Evolutionary conservation across 805 yeast species (phyloP), one percentile per base, ranked within the genome.

Genomic region (Candida insectalens): DNA sequence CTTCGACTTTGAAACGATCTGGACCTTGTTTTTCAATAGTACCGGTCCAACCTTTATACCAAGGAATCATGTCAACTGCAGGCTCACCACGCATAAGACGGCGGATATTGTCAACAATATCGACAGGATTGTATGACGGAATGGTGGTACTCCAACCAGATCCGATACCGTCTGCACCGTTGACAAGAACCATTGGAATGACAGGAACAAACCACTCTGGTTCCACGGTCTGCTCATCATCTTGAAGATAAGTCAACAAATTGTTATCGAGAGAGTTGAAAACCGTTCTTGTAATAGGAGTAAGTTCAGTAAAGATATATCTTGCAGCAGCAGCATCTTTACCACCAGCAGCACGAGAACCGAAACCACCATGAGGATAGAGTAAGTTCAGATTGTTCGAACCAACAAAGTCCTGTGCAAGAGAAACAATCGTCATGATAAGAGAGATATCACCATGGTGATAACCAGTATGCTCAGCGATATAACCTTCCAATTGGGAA

Each of bases 271-370:
- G 66, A 0, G 83, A 74, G 44, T 83, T 77, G 58, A 89, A 87
- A 5, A 89, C 70, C 36, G 65, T 74, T 37, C 82, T 66, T 0
- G 97, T 83, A 32, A 92, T 66, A 22, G 78, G 75, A 35, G 73
- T 74, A 43, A 92, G 62, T 49, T 83, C 87, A 0, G 98, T 92
- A 57, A 72, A 83, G 55, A 92, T 88, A 65, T 92, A 92, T 71
- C 98, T 88, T 30, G 96, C 79, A 19, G 97, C 96, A n/a, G 97
- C 83, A 12, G 88, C 92, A 65, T 92, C 98, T 56, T 92, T 92
- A 64, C 98, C 98, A 58, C 98, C 98, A 18, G 84, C 69, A 18
- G 92, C 88, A 60, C 98, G 76, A 1, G 96, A 78, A 70, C 98
- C 98, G 54, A 92, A 92, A 22, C 85, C 79, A 67, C 98, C 98